phyloP scores from a whole-genome alignment of 345 rosid genomes.

The Euphorbia tirucalli region DNA sequence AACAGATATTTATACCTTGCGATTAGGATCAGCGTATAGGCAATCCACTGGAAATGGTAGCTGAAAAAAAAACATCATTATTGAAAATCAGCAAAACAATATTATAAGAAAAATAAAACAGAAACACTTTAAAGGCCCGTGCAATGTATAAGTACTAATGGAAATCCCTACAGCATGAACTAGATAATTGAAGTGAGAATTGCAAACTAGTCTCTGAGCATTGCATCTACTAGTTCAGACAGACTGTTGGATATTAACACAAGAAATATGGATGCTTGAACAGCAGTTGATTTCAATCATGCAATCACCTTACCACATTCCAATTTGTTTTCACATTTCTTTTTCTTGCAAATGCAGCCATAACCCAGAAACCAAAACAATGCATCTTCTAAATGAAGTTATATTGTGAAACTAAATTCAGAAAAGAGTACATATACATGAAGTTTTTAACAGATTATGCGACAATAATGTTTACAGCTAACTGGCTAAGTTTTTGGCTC shows the following conservation, averaged over 20 bases:
- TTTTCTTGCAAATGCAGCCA: too few relatives aligned
- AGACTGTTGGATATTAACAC: neutral
- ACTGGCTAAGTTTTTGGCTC: neutral
- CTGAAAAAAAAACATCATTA: constrained; percentile 33
- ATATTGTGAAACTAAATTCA: neutral
- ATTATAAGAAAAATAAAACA: neutral
- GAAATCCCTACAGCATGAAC: neutral
- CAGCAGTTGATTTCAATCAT: neutral
- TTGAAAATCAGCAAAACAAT: neutral
- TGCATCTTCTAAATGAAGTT: neutral
- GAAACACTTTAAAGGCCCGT: neutral
- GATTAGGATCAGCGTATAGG: constrained; percentile 85
- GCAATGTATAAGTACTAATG: neutral
- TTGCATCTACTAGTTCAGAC: neutral
- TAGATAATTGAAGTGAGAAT: neutral
- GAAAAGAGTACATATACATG: neutral
- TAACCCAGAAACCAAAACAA: too few relatives aligned
- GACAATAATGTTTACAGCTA: neutral
- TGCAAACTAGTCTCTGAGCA: neutral
- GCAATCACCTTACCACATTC: neutral
- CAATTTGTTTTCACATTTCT: neutral
- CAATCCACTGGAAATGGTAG: constrained; percentile 83
- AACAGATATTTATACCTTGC: constrained; percentile 48
- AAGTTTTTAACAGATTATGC: neutral
- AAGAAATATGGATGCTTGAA: neutral